These are phyloP conservation scores for Suhomyces canberraensis DNA, from an alignment of 805 yeast genomes.

Conservation along the genomic window DNA sequence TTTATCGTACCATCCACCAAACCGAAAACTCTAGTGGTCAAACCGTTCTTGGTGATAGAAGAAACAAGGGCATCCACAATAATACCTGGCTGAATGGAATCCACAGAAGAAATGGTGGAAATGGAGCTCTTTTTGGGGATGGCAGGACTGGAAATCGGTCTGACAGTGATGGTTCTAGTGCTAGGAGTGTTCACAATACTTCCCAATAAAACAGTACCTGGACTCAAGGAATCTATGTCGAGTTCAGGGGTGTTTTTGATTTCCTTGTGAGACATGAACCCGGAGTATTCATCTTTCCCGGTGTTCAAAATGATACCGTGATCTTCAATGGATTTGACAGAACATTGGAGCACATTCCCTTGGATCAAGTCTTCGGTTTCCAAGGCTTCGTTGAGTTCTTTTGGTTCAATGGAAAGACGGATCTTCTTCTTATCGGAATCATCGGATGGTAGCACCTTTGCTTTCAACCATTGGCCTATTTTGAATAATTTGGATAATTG, in stretches of 20 bases:
- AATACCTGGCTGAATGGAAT: conserved; percentile 83
- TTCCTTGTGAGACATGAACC: conserved; percentile 75
- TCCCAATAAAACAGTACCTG: conserved; percentile 71
- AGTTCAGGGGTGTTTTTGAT: conserved; percentile 36
- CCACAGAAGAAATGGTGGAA: conserved; percentile 61
- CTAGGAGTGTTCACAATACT: conserved; percentile 47
- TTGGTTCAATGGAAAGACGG: conserved; percentile 72
- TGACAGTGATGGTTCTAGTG: conserved; percentile 57
- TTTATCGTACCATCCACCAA: conserved; percentile 68
- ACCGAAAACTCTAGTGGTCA: conserved; percentile 72
- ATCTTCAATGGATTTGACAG: conserved; percentile 81
- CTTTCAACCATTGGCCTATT: conserved; percentile 85
- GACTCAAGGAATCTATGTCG: conserved; percentile 33
- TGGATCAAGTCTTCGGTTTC: conserved; percentile 60
- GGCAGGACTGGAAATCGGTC: conserved; percentile 38
- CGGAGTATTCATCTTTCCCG: conserved; percentile 56
- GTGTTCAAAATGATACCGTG: conserved; percentile 80
- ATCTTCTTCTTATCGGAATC: conserved; percentile 57
- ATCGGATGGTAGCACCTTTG: conserved; percentile 58
- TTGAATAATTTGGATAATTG: conserved; percentile 50
- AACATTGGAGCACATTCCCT: conserved; percentile 70
- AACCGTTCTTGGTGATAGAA: conserved; percentile 57
- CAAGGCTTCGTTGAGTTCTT: conserved; percentile 58
- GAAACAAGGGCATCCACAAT: conserved; percentile 70
- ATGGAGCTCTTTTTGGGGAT: conserved; percentile 47